Evolutionary conservation across 2,329 filamentous ascomycete species (phyloP).

Genomic region (Talaromyces funiculosus): DNA sequence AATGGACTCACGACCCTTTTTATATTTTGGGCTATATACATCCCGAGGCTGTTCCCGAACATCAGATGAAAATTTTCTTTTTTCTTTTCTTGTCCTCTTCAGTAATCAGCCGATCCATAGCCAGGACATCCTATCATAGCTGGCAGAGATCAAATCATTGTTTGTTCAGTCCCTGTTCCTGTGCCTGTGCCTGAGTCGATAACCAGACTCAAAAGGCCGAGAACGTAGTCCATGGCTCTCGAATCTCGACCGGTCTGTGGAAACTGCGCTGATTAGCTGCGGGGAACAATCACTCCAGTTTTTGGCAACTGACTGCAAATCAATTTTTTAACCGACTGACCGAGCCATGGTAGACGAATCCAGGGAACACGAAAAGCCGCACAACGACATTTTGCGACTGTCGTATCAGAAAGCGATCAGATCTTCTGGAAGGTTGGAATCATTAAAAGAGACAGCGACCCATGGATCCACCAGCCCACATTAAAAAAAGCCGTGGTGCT

Average conservation of each 20-base stretch:
- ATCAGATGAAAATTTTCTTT: not conserved
- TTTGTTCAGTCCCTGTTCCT: not conserved
- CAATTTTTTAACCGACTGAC: not conserved
- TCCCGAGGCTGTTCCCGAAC: not conserved
- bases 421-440: not conserved
- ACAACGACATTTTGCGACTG: not conserved
- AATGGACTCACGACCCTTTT: not conserved
- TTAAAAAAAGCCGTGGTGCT: conserved; percentile 1
- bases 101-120: not conserved
- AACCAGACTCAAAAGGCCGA: not conserved
- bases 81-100: not conserved
- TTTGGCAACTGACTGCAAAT: not conserved
- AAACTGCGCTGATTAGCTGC: conserved; percentile 9
- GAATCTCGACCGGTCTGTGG: conserved; percentile 11
- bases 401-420: not conserved
- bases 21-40: not conserved
- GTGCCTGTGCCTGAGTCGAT: conserved; percentile 3
- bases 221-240: conserved; percentile 3
- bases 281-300: not conserved
- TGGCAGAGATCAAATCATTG: not conserved
- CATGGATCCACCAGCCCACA: not conserved
- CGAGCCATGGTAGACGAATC: conserved; percentile 3
- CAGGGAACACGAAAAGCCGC: not conserved
- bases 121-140: not conserved
- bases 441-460: not conserved